Evolutionary conservation across 331 rosid genomes (phyloP), one percentile per base, ranked within the genome.

Genomic region (Spiraea crenata): DNA sequence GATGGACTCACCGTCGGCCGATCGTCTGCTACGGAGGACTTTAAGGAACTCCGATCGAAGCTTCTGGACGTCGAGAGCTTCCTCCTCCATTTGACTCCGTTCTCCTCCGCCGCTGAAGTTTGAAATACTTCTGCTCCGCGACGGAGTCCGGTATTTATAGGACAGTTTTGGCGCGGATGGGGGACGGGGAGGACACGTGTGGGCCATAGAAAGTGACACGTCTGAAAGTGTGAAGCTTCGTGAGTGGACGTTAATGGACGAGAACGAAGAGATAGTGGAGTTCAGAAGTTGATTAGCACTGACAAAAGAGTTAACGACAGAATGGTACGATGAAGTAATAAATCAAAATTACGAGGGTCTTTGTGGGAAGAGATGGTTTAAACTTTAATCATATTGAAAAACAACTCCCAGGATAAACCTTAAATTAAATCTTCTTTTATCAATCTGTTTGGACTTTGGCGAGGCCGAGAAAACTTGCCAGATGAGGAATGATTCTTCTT

Each of bases 41-140:
- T 77, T 59, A 3, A 70, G 88, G 67, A 91, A 91, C 58, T 86
- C 82, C 9, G 82, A 72, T 38, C 91, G 92, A 63, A 89, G 79
- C 70, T 87, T 81, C 42, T 58, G 80, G 51, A 48, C 77, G 54
- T 74, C 82, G 16, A 71, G 34, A 45, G 44, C 46, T 68, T 78
- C 80, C 54, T 61, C 88, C 86, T 65, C 31, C 31, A 25, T 25
- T 25, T 25, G 31, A 2, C 31, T 2, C 31, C 31, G 31, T 25
- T 25, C 31, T 12, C 25, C 38, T 5, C n/a, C 20, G 39, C 25
- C 61, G 6, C 15, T 4, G 37, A 56, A 34, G 10, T 35, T 54
- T 3, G 76, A 42, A 39, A 17, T 61, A 48, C 16, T 67, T 19
- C 38, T 3, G 41, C 19, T 19, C 44, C 14, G 81, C 42, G 73